A percentile compares a stretch with the other conserved stretches of the same genome.
phyloP scores from a whole-genome alignment of 2,329 filamentous ascomycete species.

The Ascochyta koolunga region DNA sequence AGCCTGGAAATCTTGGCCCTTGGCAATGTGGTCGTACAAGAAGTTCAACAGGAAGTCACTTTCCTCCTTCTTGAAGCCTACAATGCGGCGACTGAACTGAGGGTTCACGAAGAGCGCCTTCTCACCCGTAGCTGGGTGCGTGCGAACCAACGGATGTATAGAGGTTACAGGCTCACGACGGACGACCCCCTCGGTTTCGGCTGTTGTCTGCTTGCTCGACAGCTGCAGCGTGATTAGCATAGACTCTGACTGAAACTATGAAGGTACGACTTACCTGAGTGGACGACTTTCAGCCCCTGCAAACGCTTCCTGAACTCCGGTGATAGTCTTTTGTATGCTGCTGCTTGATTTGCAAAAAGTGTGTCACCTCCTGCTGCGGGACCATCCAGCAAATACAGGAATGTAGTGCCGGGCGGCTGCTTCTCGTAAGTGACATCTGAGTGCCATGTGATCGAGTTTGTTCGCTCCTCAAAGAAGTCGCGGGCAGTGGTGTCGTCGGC shows the following conservation, averaged over 20 bases:
- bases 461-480: constrained; percentile 70
- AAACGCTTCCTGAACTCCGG: constrained; percentile 79
- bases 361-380: constrained; percentile 84
- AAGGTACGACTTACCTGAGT: constrained; percentile 65
- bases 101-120: constrained; percentile 85
- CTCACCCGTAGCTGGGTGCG: constrained; percentile 80
- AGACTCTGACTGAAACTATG: neutral
- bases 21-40: constrained; percentile 75
- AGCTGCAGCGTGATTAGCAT: constrained; percentile 40
- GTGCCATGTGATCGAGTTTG: constrained; percentile 87
- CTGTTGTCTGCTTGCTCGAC: constrained; percentile 77
- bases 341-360: constrained; percentile 77
- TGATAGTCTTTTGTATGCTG: constrained; percentile 81
- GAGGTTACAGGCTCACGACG: constrained; percentile 76
- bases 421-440: constrained; percentile 86
- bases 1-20: constrained; percentile 73
- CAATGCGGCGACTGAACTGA: constrained; percentile 81
- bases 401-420: constrained; percentile 88
- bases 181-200: constrained; percentile 70
- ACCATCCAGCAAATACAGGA: constrained; percentile 84
- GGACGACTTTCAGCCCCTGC: constrained; percentile 79
- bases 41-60: constrained; percentile 79
- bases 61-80: constrained; percentile 86
- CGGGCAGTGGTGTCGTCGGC: constrained; percentile 66
- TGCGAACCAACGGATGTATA: constrained; percentile 78